Conservation (phyloP, 768 basidiomycete species). For the Mycena haematopus region DNA sequence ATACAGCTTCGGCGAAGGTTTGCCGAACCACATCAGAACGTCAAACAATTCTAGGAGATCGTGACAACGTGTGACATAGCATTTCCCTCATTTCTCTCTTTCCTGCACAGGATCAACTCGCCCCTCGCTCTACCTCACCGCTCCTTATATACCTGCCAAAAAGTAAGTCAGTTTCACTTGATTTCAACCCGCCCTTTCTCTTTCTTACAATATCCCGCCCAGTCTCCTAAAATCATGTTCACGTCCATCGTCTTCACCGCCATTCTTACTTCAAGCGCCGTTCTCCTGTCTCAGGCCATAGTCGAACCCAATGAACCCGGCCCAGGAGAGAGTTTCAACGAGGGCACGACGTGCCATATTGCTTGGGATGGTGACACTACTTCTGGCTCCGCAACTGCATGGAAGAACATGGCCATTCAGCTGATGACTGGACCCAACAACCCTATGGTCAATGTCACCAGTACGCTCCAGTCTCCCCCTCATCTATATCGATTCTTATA, state of each 20-base stretch:
- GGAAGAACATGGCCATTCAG: constrained; percentile 77
- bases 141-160: constrained; percentile 21
- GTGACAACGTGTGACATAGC: constrained; percentile 13
- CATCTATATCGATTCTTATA: background rate
- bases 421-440: constrained; percentile 83
- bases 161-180: background rate
- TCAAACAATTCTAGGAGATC: constrained; percentile 22
- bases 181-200: background rate
- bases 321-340: constrained; percentile 62
- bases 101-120: background rate
- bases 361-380: constrained; percentile 62
- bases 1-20: background rate
- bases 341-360: constrained; percentile 61
- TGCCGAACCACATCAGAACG: background rate
- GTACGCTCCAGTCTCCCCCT: constrained; percentile 45
- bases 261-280: constrained; percentile 44
- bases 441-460: constrained; percentile 69
- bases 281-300: constrained; percentile 57
- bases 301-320: constrained; percentile 65
- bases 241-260: constrained; percentile 43
- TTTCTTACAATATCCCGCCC: background rate
- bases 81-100: constrained; percentile 13
- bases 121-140: constrained; percentile 20
- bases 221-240: constrained; percentile 43
- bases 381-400: constrained; percentile 48